Evolutionary conservation across 2,329 filamentous ascomycete genomes (phyloP).

Genomic region (Ceratocystis smalleyi): DNA sequence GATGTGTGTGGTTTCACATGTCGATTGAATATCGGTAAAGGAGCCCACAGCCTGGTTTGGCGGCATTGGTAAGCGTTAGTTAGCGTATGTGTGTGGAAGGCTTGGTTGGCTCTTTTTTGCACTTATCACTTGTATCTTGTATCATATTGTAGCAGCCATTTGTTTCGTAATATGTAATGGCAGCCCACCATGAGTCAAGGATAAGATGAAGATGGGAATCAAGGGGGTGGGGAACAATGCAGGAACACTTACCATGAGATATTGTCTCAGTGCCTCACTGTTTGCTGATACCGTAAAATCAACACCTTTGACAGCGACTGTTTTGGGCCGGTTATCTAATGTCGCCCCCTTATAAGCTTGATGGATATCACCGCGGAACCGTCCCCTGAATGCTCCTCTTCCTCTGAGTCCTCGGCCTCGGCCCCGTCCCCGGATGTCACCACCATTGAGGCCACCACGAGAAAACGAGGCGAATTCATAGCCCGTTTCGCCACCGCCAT

Average conservation of each 20-base stretch:
- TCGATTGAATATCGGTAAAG: conserved; percentile 41
- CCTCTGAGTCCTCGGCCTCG: conserved; percentile 29
- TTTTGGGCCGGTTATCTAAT: conserved; percentile 61
- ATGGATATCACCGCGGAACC: conserved; percentile 29
- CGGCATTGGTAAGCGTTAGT: neutral
- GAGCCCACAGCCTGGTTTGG: conserved; percentile 42
- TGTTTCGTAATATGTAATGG: neutral
- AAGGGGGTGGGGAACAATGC: neutral
- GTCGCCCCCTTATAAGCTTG: conserved; percentile 47
- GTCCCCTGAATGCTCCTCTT: conserved; percentile 21
- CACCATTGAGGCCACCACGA: conserved; percentile 3
- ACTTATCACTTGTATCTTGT: conserved; percentile 18
- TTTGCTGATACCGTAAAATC: conserved; percentile 46
- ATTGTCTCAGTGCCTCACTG: conserved; percentile 55
- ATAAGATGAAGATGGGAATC: neutral
- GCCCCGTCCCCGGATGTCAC: conserved; percentile 23
- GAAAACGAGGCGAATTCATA: conserved; percentile 5
- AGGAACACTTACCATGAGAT: conserved; percentile 45
- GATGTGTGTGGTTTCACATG: conserved; percentile 35
- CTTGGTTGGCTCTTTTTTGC: neutral
- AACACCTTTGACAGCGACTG: conserved; percentile 46
- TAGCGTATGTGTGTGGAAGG: neutral
- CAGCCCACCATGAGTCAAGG: neutral
- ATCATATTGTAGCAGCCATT: conserved; percentile 20
- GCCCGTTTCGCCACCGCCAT: conserved; percentile 25